Base-by-base conservation (phyloP, 2,329 filamentous ascomycete species). In the Cladosporium oxysporum region DNA sequence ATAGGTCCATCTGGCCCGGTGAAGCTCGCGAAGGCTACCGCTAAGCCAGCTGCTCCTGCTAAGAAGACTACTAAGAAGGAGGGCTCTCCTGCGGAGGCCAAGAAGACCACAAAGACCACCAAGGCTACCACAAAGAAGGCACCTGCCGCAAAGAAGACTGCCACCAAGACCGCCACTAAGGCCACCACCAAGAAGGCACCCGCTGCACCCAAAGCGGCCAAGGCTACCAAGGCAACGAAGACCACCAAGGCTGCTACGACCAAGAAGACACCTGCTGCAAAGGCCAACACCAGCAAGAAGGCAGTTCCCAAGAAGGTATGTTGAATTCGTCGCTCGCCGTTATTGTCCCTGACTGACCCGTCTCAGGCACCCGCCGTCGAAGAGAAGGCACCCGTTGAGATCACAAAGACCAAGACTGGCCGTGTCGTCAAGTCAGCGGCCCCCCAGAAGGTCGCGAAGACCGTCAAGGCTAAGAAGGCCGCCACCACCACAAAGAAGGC, bases 331-430 rank as follows among this genome's bases (percentile, higher is more conserved):
- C 58, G 31, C 12, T 29, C 28, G 21, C 58, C 44, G 5, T 29
- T 29, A 23, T 3, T 50, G 14, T 21, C 37, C 35, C 64, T 35
- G 65, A 58, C 70, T 73, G 64, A 74, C 62, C 18, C 58, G 21
- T 16, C 28, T 10, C 70, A 88, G 85, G 88, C 87, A 18, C 86
- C 88, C 66, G 89, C 89, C 70, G 83, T 90, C 59, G 85, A 88
- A 66, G 88, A 92, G 71, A 88, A 90, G 80, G 84, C 88, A 69
- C 75, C 81, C 26, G 88, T 88, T 74, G 84, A 90, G 58, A 81
- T 93, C 62, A 87, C 85, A 78, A 93, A 91, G 87, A 93, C 92
- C 79, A 95, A 95, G 87, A 89, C 91, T 63, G 92, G 92, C 58
- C 90, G 92, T 72, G 90, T 96, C 73, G 87, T 90, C 73, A 96